Evolutionary conservation across 2,329 filamentous ascomycete genomes (phyloP).

Genomic region (Leptographium wingfieldii): DNA sequence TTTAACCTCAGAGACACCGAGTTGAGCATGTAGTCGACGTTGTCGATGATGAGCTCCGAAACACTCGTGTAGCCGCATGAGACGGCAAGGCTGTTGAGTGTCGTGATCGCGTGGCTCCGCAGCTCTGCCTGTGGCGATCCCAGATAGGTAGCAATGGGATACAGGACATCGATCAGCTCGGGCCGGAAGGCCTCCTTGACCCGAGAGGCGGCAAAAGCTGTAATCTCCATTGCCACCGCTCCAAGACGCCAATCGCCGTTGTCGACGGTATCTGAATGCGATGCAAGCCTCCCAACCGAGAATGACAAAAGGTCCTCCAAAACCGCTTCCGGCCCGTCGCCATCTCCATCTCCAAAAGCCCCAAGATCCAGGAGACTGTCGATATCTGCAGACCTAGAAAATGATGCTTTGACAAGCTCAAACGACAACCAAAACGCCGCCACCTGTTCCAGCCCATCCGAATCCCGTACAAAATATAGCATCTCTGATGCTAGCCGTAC

Average conservation of each 20-base stretch:
- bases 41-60: constrained; percentile 70
- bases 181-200: constrained; percentile 58
- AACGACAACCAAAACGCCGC: constrained; percentile 73
- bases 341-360: constrained; percentile 18
- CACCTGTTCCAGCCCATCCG: constrained; percentile 45
- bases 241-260: constrained; percentile 57
- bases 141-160: constrained; percentile 80
- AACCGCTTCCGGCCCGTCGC: constrained; percentile 24
- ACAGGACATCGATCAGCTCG: constrained; percentile 83
- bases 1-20: constrained; percentile 81
- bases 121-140: constrained; percentile 57
- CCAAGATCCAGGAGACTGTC: constrained; percentile 55
- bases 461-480: constrained; percentile 47
- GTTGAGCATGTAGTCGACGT: constrained; percentile 94
- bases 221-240: constrained; percentile 68
- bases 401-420: constrained; percentile 50
- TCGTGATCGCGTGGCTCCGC: constrained; percentile 69
- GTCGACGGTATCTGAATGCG: constrained; percentile 32
- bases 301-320: constrained; percentile 58
- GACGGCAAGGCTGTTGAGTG: constrained; percentile 65
- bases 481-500: constrained; percentile 52
- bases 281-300: constrained; percentile 49
- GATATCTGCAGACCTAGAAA: constrained; percentile 38
- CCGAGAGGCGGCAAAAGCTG: constrained; percentile 61
- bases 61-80: constrained; percentile 65